A percentile compares a stretch with the other conserved stretches of the same genome.
Conservation (phyloP, 257 asterid genomes). For the Galeopsis tetrahit region DNA sequence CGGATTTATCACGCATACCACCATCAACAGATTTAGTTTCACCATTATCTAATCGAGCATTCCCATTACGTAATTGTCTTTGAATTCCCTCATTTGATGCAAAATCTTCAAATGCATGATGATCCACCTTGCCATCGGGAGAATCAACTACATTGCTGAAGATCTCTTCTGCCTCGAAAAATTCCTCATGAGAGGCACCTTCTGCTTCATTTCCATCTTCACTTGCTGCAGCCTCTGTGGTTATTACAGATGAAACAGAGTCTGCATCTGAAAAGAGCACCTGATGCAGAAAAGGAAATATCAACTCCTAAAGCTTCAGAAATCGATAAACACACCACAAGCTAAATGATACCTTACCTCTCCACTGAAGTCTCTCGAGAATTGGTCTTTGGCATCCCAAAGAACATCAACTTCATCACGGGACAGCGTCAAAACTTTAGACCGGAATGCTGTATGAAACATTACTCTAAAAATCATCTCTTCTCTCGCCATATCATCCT, state of each 20-base stretch:
- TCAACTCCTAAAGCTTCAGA: conserved; percentile 49
- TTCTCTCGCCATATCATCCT: conserved; percentile 82
- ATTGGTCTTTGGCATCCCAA: conserved; percentile 86
- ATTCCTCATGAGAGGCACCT: conserved; percentile 80
- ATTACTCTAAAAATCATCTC: conserved; percentile 88
- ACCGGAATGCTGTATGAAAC: conserved; percentile 94
- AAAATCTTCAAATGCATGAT: conserved; percentile 87
- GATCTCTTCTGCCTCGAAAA: conserved; percentile 96
- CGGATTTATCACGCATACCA: conserved; percentile 42
- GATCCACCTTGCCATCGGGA: conserved; percentile 70
- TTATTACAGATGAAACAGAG: conserved; percentile 59
- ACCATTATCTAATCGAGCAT: conserved; percentile 37
- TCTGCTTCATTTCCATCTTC: conserved; percentile 76
- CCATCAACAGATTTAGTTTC: conserved; percentile 39
- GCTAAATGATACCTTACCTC: conserved; percentile 68
- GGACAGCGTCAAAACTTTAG: conserved; percentile 72
- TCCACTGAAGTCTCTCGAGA: conserved; percentile 81
- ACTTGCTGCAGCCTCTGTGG: conserved; percentile 59
- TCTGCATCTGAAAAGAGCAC: conserved; percentile 88
- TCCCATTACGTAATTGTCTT: conserved; percentile 41
- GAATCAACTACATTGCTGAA: conserved; percentile 71
- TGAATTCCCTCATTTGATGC: conserved; percentile 69
- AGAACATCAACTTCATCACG: conserved; percentile 92
- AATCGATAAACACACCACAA: conserved; percentile 40
- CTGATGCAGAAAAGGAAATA: conserved; percentile 59